A percentile compares a stretch with the other conserved stretches of the same genome.
These are phyloP conservation scores for Haplographium delicatum DNA, from an alignment of 495 filamentous ascomycete species.

Conservation along the genomic window DNA sequence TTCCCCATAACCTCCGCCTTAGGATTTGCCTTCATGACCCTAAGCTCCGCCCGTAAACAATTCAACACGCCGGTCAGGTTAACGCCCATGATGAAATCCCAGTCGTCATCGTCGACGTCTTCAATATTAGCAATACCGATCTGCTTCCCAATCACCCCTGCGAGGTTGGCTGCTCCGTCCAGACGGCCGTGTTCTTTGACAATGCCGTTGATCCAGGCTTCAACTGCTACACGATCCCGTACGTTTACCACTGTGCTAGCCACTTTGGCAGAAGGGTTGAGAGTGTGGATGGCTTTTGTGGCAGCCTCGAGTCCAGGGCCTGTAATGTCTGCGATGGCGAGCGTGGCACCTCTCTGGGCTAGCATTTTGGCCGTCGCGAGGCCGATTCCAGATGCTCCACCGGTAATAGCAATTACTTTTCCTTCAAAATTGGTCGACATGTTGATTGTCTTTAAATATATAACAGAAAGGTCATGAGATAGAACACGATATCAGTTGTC, in stretches of 20 bases:
- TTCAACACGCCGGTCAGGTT: constrained; percentile 52
- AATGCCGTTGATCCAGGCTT: constrained; percentile 25
- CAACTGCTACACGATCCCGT: constrained; percentile 16
- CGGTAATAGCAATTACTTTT: constrained; percentile 42
- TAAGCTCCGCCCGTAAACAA: constrained; percentile 49
- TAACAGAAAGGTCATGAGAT: too few species aligned
- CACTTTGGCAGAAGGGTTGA: not conserved
- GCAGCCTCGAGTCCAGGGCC: constrained; percentile 20
- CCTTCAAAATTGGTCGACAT: constrained; percentile 13
- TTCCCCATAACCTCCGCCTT: constrained; percentile 21
- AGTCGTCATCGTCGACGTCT: constrained; percentile 37
- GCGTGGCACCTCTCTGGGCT: constrained; percentile 32
- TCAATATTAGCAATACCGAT: constrained; percentile 28
- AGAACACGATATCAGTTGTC: too few species aligned
- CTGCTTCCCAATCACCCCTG: constrained; percentile 35
- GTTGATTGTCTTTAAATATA: not conserved
- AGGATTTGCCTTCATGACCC: constrained; percentile 28
- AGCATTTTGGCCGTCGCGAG: constrained; percentile 40
- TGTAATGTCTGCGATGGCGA: constrained; percentile 42
- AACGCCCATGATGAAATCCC: constrained; percentile 44
- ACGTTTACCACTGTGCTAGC: constrained; percentile 32
- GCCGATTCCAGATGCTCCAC: constrained; percentile 49
- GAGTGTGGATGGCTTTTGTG: constrained; percentile 8
- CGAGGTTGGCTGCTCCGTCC: constrained; percentile 45
- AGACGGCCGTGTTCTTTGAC: constrained; percentile 31